Evolutionary conservation across 495 filamentous ascomycete species (phyloP), one percentile per base, ranked within the genome.

Genomic region (Aspergillus ellipticus): DNA sequence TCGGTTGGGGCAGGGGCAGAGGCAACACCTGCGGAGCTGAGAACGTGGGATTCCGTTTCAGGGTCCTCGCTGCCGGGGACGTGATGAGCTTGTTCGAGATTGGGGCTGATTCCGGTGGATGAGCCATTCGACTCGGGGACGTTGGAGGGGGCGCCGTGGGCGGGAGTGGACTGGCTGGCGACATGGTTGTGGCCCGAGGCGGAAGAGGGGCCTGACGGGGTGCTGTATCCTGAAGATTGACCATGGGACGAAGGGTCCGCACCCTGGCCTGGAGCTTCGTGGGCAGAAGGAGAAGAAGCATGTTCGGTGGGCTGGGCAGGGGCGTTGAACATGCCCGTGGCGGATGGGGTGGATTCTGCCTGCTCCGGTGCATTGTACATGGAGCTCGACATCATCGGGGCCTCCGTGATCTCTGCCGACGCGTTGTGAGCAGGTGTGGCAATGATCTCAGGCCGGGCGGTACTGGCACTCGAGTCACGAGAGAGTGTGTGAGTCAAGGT

Each of bases 401-500:
- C 31, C 31, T 13, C 31, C 2, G 31, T 33, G 31, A 9, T 13
- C 31, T 33, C 31, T 13, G 31, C 31, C 2, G 31, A 33, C 33
- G 31, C 51, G 33, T 49, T 60, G 22, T 54, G 39, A 6, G 60
- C 33, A 6, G 57, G 49, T n/a, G 33, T 51, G 19, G 53, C 35
- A 39, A 15, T 4, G 10, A 15, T 13, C 13, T 10, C 33, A n/a
- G 65, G 21, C 3, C 15, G 5, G 10, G 41, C 37, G 7, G 26
- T 6, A 29, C 17, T 8, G 22, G 43, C 24, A n/a, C 24, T 45
- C 6, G 39, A 54, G 22, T 47, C 43, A 5, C 9, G 5, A 24
- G 19, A 8, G 7, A 48, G 15, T 29, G 73, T 64, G 61, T 67
- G 61, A 42, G 70, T 66, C 52, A 70, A 64, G 3, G 70, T 69